These are phyloP conservation scores for Mercurialis annua DNA, from an alignment of 345 rosid species.

Conservation along the genomic window DNA sequence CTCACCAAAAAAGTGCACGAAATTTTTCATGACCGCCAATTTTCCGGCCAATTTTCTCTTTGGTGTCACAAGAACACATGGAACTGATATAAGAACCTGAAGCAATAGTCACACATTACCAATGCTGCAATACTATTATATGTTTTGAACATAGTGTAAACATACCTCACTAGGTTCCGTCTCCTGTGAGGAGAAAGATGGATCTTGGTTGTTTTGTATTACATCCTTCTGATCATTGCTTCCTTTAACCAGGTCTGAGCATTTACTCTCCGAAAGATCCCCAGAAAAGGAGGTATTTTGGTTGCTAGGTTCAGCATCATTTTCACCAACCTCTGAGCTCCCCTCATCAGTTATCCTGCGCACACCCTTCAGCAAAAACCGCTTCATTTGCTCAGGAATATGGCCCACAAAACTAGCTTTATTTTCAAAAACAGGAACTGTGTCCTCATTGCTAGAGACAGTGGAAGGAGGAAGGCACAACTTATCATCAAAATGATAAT, in stretches of 20 bases:
- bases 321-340: constrained; percentile 60
- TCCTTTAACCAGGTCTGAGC: constrained; percentile 45
- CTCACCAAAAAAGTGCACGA: constrained; percentile 88
- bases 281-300: constrained; percentile 41
- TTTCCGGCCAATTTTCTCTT: constrained; percentile 90
- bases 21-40: constrained; percentile 75
- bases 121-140: constrained; percentile 13
- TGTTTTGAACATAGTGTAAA: constrained; percentile 15
- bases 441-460: constrained; percentile 43
- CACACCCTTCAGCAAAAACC: constrained; percentile 75
- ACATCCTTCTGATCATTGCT: constrained; percentile 57
- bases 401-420: constrained; percentile 71
- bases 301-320: constrained; percentile 47
- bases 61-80: constrained; percentile 82
- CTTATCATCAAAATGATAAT: constrained; percentile 86
- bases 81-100: constrained; percentile 76
- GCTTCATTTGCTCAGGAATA: constrained; percentile 97
- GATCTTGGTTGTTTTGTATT: constrained; percentile 52
- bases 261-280: constrained; percentile 43
- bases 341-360: constrained; percentile 80
- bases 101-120: constrained; percentile 25
- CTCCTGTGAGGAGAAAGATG: constrained; percentile 56
- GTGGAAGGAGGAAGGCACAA: constrained; percentile 65
- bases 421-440: constrained; percentile 42
- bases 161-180: constrained; percentile 72